Evolutionary conservation across 23 red algal species (phyloP).

Genomic region (Pyropia yezoensis): DNA sequence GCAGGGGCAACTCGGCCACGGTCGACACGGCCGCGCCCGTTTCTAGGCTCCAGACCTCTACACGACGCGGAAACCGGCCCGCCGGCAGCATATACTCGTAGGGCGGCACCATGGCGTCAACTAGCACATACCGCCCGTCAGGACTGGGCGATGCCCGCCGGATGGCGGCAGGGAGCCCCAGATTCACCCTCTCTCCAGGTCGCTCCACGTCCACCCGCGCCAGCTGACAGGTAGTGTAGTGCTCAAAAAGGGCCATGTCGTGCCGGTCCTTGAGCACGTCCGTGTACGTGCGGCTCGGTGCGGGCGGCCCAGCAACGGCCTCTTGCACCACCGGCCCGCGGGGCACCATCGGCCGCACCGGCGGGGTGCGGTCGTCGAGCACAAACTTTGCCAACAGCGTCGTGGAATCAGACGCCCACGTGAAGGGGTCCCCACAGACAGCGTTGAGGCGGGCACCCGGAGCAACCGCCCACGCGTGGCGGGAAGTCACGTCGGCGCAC

Average conservation of each 20-base stretch:
- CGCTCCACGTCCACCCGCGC: slow-evolving; percentile 40
- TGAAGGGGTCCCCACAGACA: slow-evolving; percentile 59
- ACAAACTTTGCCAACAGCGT: slow-evolving; percentile 75
- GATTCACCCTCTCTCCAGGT: slow-evolving; percentile 9
- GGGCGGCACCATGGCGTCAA: slow-evolving; percentile 62
- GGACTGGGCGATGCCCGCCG: slow-evolving; percentile 62
- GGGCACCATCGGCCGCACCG: slow-evolving; percentile 40
- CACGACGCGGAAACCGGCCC: slow-evolving; percentile 69
- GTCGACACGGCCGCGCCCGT: slow-evolving; percentile 16
- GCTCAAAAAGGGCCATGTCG: slow-evolving; percentile 70
- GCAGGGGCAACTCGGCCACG: slow-evolving; percentile 69
- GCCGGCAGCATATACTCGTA: slow-evolving; percentile 66
- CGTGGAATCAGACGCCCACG: slow-evolving; percentile 63
- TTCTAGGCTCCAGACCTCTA: slow-evolving; percentile 62
- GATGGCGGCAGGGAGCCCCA: slow-evolving; percentile 38
- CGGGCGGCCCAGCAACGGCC: slow-evolving; percentile 21
- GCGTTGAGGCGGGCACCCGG: slow-evolving; percentile 58
- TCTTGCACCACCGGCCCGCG: slow-evolving; percentile 69
- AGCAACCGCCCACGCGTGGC: slow-evolving; percentile 20
- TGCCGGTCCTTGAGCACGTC: slow-evolving; percentile 67
- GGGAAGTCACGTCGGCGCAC: slow-evolving; percentile 35
- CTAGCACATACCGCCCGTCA: slow-evolving; percentile 70
- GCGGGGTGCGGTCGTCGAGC: slow-evolving; percentile 25
- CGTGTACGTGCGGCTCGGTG: slow-evolving; percentile 57
- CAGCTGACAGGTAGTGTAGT: slow-evolving; percentile 73